These are phyloP conservation scores for Myxozyma sirexii DNA, from an alignment of 805 yeast species.

Conservation along the genomic window DNA sequence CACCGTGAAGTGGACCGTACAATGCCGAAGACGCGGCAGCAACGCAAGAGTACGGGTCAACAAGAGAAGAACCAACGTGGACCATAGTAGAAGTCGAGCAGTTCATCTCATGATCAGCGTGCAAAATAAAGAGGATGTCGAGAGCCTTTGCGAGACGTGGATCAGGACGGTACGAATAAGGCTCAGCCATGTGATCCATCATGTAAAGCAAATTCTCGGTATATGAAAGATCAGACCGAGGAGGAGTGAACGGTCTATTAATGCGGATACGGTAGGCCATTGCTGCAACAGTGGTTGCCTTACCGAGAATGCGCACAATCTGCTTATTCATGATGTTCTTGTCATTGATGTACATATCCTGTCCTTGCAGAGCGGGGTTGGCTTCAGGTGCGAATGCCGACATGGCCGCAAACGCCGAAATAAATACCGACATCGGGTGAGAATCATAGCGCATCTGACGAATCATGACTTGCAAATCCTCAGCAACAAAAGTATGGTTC, in stretches of 20 bases:
- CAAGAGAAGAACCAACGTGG: constrained; percentile 33
- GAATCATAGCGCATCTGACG: constrained; percentile 33
- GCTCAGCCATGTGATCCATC: constrained; percentile 35
- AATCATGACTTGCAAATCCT: constrained; percentile 27
- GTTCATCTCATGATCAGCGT: constrained; percentile 34
- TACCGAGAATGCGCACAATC: constrained; percentile 32
- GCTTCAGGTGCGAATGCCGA: constrained; percentile 34
- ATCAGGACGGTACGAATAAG: constrained; percentile 32
- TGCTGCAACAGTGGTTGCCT: constrained; percentile 32
- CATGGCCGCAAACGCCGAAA: constrained; percentile 33
- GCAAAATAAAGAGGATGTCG: constrained; percentile 31
- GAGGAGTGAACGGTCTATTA: constrained; percentile 29
- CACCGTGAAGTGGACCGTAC: constrained; percentile 34
- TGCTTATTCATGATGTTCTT: constrained; percentile 32
- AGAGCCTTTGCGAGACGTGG: constrained; percentile 33
- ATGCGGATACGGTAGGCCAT: constrained; percentile 35
- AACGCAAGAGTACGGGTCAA: constrained; percentile 32
- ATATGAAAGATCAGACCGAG: constrained; percentile 30
- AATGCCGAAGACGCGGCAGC: constrained; percentile 32
- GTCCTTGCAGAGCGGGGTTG: constrained; percentile 31
- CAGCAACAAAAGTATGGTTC: constrained; percentile 34
- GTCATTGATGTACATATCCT: constrained; percentile 24
- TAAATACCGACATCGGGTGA: constrained; percentile 33
- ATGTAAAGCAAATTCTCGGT: constrained; percentile 33
- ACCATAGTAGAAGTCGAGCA: constrained; percentile 34